Base-by-base conservation (phyloP, 2,329 filamentous ascomycete genomes). In the Penicillium olsonii region DNA sequence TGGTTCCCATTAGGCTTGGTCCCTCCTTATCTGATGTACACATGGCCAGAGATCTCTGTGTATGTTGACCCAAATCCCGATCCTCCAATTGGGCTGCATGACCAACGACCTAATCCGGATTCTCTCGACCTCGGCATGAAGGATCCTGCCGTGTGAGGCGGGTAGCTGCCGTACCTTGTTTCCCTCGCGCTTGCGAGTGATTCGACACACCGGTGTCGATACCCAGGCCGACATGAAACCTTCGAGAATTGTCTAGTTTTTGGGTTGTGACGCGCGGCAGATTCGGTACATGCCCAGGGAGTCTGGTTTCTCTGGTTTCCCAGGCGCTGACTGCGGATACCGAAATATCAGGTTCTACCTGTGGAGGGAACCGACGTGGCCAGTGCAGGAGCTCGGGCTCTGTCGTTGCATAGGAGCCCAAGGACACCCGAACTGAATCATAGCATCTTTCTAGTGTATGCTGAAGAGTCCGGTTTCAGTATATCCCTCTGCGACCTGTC, bases 151-250 rank as follows among this genome's bases (percentile, higher is more conserved):
- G 55, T 55, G 52, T 41, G 37, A 60, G 37, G 35, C 52, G 52
- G 59, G 29, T 60, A 55, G 52, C 52, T 45, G 24, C 57, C 65
- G 65, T 69, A 87, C 84, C 72, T 84, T 77, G 56, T 82, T 84
- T 34, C 84, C 77, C 12, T 65, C 53, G 4, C 78, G 10, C 80
- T 72, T 38, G 80, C 77, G 33, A 96, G 78, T 65, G 91, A 89
- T 4, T 83, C 76, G 10, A 82, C 72, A 91, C 90, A 95, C 24
- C 75, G 74, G 12, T 15, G n/a, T 78, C 64, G 0, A 79, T 76
- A 68, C 90, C 95, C 7, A 75, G 63, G 1, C 90, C 91, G 29
- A 95, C 72, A 42, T 87, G 68, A 87, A 73, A 1, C 77, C 78
- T 60, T 86, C 78, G 18, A 96, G 75, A 37, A 95, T 76, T 43